Percentiles rank a stretch among this genome's conserved stretches.
phyloP scores from a whole-genome alignment of 139 green algal species.

The Coelastrella sp. region DNA sequence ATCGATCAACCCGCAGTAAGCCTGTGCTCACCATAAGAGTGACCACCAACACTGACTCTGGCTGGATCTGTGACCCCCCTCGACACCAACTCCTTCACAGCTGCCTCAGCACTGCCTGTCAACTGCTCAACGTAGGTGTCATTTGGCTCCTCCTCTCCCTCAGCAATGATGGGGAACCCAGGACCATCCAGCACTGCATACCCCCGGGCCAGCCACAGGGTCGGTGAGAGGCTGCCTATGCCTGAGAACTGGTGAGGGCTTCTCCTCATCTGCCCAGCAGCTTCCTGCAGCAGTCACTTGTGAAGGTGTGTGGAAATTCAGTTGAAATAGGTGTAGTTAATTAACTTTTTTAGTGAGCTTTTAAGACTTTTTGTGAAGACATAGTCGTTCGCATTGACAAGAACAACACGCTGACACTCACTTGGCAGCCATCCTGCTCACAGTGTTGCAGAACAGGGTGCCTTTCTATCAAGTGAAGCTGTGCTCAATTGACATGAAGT shows the following conservation, averaged over 20 bases:
- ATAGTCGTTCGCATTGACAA: too few relatives aligned
- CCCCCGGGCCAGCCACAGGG: constrained; percentile 89
- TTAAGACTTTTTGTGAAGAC: too few relatives aligned
- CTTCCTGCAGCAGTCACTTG: constrained; percentile 72
- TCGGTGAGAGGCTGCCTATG: constrained; percentile 84
- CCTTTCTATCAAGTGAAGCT: too few relatives aligned
- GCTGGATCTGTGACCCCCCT: constrained; percentile 83
- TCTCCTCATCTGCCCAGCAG: constrained; percentile 91
- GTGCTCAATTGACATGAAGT: too few relatives aligned
- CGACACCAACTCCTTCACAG: constrained; percentile 71
- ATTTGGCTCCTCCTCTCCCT: constrained; percentile 89
- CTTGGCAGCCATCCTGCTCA: too few relatives aligned
- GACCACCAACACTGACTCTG: constrained; percentile 90
- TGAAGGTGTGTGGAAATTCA: background rate
- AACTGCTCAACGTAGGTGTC: constrained; percentile 99
- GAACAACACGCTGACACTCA: too few relatives aligned
- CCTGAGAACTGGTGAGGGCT: constrained; percentile 90
- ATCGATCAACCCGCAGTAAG: background rate
- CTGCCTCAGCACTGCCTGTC: constrained; percentile 63
- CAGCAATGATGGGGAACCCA: constrained; percentile 93
- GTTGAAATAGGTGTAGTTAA: too few relatives aligned
- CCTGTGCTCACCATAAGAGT: constrained; percentile 90
- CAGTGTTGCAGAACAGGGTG: too few relatives aligned
- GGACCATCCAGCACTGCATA: constrained; percentile 97
- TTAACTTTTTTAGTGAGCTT: too few relatives aligned